phyloP scores from a whole-genome alignment of 2,329 filamentous ascomycete genomes.

The Alternaria burnsii region DNA sequence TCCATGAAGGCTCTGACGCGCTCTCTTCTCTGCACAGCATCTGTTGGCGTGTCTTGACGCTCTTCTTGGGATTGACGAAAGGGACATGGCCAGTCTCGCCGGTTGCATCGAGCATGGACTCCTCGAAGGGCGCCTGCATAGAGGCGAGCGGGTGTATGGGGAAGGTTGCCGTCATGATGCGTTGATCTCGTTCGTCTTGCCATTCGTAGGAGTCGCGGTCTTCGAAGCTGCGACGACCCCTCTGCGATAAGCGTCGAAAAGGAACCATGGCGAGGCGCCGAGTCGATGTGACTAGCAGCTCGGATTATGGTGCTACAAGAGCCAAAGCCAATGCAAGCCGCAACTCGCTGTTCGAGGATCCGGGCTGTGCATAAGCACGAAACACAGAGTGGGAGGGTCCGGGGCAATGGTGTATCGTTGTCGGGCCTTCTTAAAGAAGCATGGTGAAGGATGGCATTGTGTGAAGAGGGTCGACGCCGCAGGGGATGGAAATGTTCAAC shows the following conservation, averaged over 20 bases:
- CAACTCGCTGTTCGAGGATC: constrained; percentile 31
- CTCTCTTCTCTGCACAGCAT: constrained; percentile 67
- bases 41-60: constrained; percentile 47
- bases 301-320: constrained; percentile 34
- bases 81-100: constrained; percentile 44
- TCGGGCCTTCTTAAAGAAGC: constrained; percentile 30
- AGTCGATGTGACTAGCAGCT: constrained; percentile 26
- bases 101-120: constrained; percentile 78
- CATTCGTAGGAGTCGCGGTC: constrained; percentile 41
- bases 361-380: constrained; percentile 41
- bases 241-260: constrained; percentile 33
- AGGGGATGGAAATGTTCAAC: constrained; percentile 20
- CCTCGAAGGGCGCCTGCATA: constrained; percentile 84
- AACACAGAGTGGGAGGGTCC: constrained; percentile 11
- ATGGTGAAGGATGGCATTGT: constrained; percentile 32
- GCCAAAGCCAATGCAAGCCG: constrained; percentile 26
- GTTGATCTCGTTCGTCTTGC: constrained; percentile 44
- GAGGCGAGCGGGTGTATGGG: constrained; percentile 75
- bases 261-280: constrained; percentile 33
- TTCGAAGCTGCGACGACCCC: constrained; percentile 30
- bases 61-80: constrained; percentile 54
- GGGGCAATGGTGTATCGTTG: constrained; percentile 12
- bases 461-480: constrained; percentile 19
- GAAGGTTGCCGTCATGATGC: constrained; percentile 49
- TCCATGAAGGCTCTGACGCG: constrained; percentile 72